A percentile compares a stretch with the other conserved stretches of the same genome.
Conservation (phyloP, 202 grass and related monocot species). For the Setaria viridis region DNA sequence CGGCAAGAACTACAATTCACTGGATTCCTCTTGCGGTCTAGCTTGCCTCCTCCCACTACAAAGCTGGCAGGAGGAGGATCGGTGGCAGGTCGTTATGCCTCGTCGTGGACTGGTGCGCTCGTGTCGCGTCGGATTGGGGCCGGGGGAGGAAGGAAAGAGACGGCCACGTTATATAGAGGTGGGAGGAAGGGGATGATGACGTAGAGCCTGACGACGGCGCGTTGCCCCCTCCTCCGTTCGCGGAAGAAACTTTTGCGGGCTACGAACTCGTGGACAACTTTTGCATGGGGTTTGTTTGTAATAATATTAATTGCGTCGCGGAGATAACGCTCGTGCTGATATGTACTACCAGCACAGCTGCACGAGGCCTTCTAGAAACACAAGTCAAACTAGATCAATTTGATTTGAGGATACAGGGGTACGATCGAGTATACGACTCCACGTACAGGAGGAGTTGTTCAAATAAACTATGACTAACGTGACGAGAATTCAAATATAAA, state of each 20-base stretch:
- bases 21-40: too few relatives aligned
- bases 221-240: not conserved
- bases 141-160: not conserved
- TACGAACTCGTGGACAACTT: slow-evolving; percentile 12
- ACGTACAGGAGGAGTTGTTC: not conserved
- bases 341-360: not conserved
- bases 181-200: slow-evolving; percentile 12
- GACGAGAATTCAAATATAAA: not conserved
- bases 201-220: slow-evolving; percentile 22
- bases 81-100: not conserved
- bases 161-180: slow-evolving; percentile 19
- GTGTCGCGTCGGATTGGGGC: not conserved
- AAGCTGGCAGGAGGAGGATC: too few relatives aligned
- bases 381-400: not conserved
- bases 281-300: not conserved
- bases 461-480: not conserved
- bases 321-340: not conserved
- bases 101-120: not conserved
- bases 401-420: not conserved
- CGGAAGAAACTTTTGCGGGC: not conserved
- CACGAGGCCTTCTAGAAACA: not conserved
- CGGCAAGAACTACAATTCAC: not conserved
- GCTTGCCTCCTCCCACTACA: not conserved
- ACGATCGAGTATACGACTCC: not conserved
- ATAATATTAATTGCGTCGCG: not conserved